Evolutionary conservation across 2,329 filamentous ascomycete genomes (phyloP).

Genomic region (Anisogramma anomala): DNA sequence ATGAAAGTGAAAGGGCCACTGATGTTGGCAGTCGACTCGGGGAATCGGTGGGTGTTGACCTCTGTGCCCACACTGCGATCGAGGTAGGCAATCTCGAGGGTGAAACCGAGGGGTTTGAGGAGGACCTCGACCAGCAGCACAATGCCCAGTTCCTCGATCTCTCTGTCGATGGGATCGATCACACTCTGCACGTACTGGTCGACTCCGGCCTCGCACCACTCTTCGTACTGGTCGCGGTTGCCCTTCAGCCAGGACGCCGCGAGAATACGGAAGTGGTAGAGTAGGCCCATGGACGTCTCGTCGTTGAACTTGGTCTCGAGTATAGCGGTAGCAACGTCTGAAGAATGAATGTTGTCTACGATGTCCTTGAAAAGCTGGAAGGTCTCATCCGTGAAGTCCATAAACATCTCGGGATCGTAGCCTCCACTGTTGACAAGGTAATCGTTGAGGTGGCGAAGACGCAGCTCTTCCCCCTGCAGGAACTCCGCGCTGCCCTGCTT

Average conservation of each 20-base stretch:
- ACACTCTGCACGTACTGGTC: conserved; percentile 56
- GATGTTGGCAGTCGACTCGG: conserved; percentile 33
- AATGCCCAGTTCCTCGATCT: conserved; percentile 87
- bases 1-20: conserved; percentile 44
- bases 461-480: conserved; percentile 58
- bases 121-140: conserved; percentile 66
- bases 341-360: conserved; percentile 45
- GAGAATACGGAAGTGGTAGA: conserved; percentile 75
- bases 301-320: conserved; percentile 67
- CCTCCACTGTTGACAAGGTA: conserved; percentile 62
- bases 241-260: conserved; percentile 77
- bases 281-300: conserved; percentile 55
- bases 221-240: conserved; percentile 55
- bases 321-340: conserved; percentile 39
- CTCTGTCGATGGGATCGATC: conserved; percentile 64
- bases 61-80: conserved; percentile 70
- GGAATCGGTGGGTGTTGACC: conserved; percentile 61
- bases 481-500: conserved; percentile 51
- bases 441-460: conserved; percentile 60
- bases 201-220: conserved; percentile 52
- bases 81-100: conserved; percentile 81
- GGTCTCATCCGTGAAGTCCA: conserved; percentile 74
- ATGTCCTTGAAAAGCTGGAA: conserved; percentile 56
- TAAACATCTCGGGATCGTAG: conserved; percentile 57
- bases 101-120: conserved; percentile 65